Evolutionary conservation across 2,329 filamentous ascomycete genomes (phyloP), one percentile per base, ranked within the genome.

Genomic region (Plectosphaerella plurivora): DNA sequence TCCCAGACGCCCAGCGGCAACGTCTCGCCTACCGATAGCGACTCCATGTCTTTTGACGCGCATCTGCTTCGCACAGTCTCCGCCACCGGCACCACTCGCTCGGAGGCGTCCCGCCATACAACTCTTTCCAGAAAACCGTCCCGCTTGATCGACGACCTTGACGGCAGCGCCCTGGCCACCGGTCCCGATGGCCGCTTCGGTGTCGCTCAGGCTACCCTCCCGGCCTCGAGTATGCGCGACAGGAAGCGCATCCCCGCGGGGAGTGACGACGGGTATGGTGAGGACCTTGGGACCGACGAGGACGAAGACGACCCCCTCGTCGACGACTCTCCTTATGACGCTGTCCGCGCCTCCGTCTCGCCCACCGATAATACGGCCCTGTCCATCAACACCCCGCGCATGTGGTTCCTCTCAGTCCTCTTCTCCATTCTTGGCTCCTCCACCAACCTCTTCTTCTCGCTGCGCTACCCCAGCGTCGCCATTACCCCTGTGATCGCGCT

Each of bases 401-500:
- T 94, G 89, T 94, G 89, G 90, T 77, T 77, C 33, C 69, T 94
- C 16, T 91, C 89, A n/a, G 78, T 89, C 36, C 65, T 94, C 10
- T 94, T 94, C 67, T 86, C 89, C 9, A 77, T 94, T 37, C 79
- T 91, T 39, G 90, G 90, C 55, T 93, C 89, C 46, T 88, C 88
- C 2, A 91, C 88, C 36, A 94, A 94, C 68, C 73, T 95, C 41
- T 94, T 95, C 73, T 96, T 95, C 74, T 92, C 89, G 36, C 75
- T 95, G 65, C 82, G 91, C 80, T 95, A 94, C 76, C 91, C 91
- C 25, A 94, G 90, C 68, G 89, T 95, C 67, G 88, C 88, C 55
- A 93, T 95, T 63, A 93, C 89, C 20, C 90, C 90, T 39, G 88
- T 96, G 59, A 95, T 96, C 73, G 89, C 90, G 28, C 77, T 94